Base-by-base conservation (phyloP, 2,329 filamentous ascomycete species). In the Aspergillus persii region DNA sequence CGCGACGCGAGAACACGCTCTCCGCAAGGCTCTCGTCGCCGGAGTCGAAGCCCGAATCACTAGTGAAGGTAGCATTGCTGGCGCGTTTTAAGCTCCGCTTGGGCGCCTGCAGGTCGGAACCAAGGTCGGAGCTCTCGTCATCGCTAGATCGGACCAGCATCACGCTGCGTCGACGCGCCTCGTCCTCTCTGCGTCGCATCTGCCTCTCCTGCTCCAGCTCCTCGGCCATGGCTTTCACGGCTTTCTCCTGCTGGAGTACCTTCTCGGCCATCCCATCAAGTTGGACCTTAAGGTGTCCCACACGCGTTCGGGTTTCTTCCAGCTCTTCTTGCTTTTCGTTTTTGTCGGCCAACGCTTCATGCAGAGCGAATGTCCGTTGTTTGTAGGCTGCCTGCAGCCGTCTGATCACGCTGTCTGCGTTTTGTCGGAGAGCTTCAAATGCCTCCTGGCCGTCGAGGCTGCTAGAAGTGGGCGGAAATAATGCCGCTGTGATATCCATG, bases 11-110 rank as follows among this genome's bases (percentile, higher is more conserved):
- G 64, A 80, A 82, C 23, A 83, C 70, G 55, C 80, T 79, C 30
- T 80, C 78, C 8, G 76, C 75, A 27, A 82, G 76, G 44, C 80
- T 82, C 58, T 85, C 83, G 29, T 81, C 77, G 27, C 85, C 84
- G 3, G 82, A 85, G 63, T 86, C 84, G 61, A 86, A 86, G 50
- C 84, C 84, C 5, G 84, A 86, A 66, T 86, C 84, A 54, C 81
- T 80, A 11, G 76, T 78, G 26, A 75, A 71, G 3, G 77, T 79
- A 6, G 70, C 70, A 51, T 75, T 74, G 50, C 76, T 79, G 56
- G 70, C 64, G 47, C 76, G 74, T 54, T 77, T 75, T 57, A 70
- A 60, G 57, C 71, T 69, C 41, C 72, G 70, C 52, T 68, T 68
- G 49, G 70, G 71, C 8, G 68, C 68, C 50, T 72, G 67, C 63